Conservation (phyloP, 2,329 filamentous ascomycete species). For the Arthrobotrys iridis region DNA sequence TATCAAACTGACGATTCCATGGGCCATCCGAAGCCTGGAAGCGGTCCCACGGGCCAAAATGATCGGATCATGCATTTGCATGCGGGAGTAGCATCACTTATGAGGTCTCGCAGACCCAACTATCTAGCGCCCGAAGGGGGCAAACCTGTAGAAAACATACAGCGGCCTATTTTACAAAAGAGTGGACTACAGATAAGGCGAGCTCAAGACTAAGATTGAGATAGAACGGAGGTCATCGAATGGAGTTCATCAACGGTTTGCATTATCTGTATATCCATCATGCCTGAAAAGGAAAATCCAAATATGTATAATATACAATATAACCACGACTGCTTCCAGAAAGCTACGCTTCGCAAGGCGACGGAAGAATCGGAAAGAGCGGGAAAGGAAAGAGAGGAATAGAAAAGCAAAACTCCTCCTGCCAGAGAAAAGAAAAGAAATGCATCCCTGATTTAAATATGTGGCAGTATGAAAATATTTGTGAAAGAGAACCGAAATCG, state of each 20-base stretch:
- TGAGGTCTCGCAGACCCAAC: too few relatives aligned
- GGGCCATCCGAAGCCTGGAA: too few relatives aligned
- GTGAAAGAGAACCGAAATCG: neutral
- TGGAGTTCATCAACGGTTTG: conserved; percentile 31
- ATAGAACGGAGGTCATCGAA: conserved; percentile 20
- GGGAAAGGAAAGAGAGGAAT: neutral
- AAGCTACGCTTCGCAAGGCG: conserved; percentile 9
- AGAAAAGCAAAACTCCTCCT: conserved; percentile 24
- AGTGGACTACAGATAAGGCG: too few relatives aligned
- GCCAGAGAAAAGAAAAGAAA: conserved; percentile 39
- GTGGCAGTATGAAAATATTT: neutral
- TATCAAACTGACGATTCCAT: too few relatives aligned
- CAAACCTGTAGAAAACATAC: too few relatives aligned
- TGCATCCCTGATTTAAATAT: neutral
- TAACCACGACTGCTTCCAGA: too few relatives aligned
- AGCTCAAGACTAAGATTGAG: neutral
- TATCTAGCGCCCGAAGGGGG: too few relatives aligned
- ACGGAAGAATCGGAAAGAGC: neutral
- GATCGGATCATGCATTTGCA: too few relatives aligned
- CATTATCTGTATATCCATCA: conserved; percentile 11
- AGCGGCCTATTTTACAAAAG: too few relatives aligned
- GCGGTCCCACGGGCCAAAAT: too few relatives aligned
- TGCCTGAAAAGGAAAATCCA: neutral
- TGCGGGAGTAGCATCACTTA: too few relatives aligned
- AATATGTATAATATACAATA: conserved; percentile 1